Conservation (phyloP, 805 yeast species). For the Yamadazyma sp. region DNA sequence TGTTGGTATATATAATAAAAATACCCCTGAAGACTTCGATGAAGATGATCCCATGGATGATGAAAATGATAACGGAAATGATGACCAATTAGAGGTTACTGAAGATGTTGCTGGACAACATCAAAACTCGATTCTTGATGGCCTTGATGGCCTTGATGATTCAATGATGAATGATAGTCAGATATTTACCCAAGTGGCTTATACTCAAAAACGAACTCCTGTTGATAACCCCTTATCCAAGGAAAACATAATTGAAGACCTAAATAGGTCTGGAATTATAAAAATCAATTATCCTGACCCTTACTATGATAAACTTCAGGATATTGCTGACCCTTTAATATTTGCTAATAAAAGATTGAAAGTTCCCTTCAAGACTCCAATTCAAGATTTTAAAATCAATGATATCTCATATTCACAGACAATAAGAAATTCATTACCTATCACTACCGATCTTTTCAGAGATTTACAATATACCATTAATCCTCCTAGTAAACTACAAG, state of each 20-base stretch:
- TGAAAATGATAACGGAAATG: conserved; percentile 10
- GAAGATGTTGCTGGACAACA: conserved; percentile 9
- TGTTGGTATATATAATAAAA: conserved; percentile 3
- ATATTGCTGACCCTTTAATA: conserved; percentile 54
- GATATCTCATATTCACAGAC: conserved; percentile 1
- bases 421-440: background rate
- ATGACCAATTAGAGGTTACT: conserved; percentile 15
- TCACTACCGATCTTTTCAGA: background rate
- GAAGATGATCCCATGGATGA: conserved; percentile 8
- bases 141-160: background rate
- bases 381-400: conserved; percentile 2
- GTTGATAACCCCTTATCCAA: conserved; percentile 4
- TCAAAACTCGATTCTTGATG: background rate
- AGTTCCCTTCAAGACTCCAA: conserved; percentile 25
- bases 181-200: conserved; percentile 17
- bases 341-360: conserved; percentile 66
- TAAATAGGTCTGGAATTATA: conserved; percentile 48
- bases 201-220: conserved; percentile 17
- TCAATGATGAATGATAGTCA: conserved; percentile 8
- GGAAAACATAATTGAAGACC: conserved; percentile 7
- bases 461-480: conserved; percentile 30
- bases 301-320: conserved; percentile 51
- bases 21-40: conserved; percentile 4
- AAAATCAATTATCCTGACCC: conserved; percentile 61
- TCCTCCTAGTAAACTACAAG: conserved; percentile 48